Evolutionary conservation across 208 protist species (phyloP).

Genomic region (Trypanosoma vivax): DNA sequence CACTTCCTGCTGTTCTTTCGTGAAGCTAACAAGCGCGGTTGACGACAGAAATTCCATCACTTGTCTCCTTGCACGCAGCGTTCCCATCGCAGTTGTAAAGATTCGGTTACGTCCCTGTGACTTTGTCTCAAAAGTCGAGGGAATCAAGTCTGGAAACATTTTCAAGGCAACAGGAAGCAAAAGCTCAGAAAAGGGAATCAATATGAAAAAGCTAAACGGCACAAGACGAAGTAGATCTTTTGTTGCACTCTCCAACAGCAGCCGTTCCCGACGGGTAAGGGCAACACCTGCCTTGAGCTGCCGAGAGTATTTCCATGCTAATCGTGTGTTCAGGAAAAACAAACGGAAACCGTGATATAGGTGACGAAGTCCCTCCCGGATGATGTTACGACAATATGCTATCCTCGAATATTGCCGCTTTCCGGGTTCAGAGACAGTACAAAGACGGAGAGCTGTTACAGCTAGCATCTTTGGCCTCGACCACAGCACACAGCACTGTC

Average conservation of each 20-base stretch:
- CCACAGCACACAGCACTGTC: too few relatives aligned
- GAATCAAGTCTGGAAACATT: slow-evolving; percentile 96
- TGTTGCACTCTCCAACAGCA: slow-evolving; percentile 89
- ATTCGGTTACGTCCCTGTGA: slow-evolving; percentile 77
- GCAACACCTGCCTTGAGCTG: slow-evolving; percentile 80
- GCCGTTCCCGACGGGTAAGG: slow-evolving; percentile 78
- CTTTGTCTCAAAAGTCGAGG: slow-evolving; percentile 92
- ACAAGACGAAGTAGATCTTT: slow-evolving; percentile 93
- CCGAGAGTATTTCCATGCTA: slow-evolving; percentile 84
- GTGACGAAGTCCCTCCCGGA: slow-evolving; percentile 64
- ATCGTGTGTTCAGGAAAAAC: slow-evolving; percentile 82
- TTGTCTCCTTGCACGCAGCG: slow-evolving; percentile 68
- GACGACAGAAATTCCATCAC: slow-evolving; percentile 82
- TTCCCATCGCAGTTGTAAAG: slow-evolving; percentile 69
- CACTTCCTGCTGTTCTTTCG: slow-evolving; percentile 74
- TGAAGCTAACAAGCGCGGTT: slow-evolving; percentile 75
- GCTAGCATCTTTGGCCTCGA: slow-evolving; percentile 12
- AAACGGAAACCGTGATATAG: slow-evolving; percentile 87
- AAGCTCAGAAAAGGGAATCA: slow-evolving; percentile 95
- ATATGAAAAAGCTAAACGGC: slow-evolving; percentile 95
- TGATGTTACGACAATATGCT: slow-evolving; percentile 29
- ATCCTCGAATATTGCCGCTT: slow-evolving; percentile 6
- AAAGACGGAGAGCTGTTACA: slow-evolving; percentile 8
- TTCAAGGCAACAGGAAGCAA: slow-evolving; percentile 93
- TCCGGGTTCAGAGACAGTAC: slow-evolving; percentile 7